Evolutionary conservation across 345 rosid species (phyloP), one percentile per base, ranked within the genome.

Genomic region (Euphorbia tirucalli): DNA sequence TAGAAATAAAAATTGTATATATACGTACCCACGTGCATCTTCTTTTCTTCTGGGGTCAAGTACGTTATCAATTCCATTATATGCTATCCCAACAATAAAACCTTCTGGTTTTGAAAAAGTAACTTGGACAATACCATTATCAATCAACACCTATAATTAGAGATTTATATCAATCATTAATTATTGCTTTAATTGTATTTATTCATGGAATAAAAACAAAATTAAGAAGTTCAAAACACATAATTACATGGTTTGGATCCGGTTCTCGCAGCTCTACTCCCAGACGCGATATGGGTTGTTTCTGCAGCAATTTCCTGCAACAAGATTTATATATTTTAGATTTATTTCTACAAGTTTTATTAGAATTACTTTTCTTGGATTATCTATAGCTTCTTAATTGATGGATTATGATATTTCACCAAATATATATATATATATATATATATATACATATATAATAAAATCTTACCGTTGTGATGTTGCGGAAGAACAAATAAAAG

Each of bases 91-190:
- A 1, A 41, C 60, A 1, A 77, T 35, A 19, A 32, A n/a, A 0
- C 76, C 80, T 24, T 44, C 28, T 66, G 75, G 69, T 18, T 66
- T 77, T 7, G 68, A 37, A 7, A 76, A 43, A 3, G 71, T 65
- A 49, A 76, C 43, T 41, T 50, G 46, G 2, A 71, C 39, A 27
- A 77, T 25, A 0, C 75, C 80, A 60, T 77, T 71, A 24, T 77
- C 75, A 16, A 77, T 41, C 67, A 52, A 61, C 35, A 71, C 75
- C 75, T 77, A 37, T 35, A 7, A 35, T 35, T 32, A 10, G 24
- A 0, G 3, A 37, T 15, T 14, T 25, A 2, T 0, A 55, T n/a
- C 39, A 14, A 0, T 13, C 28, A 43, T 65, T 11, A 41, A 37
- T 30, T 37, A 16, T 50, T 16, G 3, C 6, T 16, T 46, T 46